These are phyloP conservation scores for Debaryomyces castellii DNA, from an alignment of 805 yeast genomes.

Conservation along the genomic window DNA sequence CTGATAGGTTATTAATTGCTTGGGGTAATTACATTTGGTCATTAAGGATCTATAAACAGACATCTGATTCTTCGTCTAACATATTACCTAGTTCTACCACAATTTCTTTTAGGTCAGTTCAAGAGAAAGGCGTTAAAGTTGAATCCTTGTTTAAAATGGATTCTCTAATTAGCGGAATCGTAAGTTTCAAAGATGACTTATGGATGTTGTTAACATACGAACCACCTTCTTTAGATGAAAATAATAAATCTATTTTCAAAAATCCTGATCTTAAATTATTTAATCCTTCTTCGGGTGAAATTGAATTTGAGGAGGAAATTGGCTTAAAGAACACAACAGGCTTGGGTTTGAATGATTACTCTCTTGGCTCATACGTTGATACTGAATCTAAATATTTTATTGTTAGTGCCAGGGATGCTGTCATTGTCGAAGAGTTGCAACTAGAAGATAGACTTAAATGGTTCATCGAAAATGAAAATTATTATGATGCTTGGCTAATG, in stretches of 20 bases:
- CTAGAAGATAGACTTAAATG: conserved; percentile 70
- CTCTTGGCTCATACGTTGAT: conserved; percentile 55
- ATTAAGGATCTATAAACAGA: conserved; percentile 44
- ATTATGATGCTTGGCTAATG: conserved; percentile 75
- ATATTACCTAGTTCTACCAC: conserved; percentile 55
- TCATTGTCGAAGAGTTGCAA: conserved; percentile 70
- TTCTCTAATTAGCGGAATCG: conserved; percentile 70
- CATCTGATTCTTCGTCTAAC: conserved; percentile 23
- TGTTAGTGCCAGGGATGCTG: conserved; percentile 79
- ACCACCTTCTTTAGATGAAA: conserved; percentile 31
- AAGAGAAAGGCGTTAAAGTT: conserved; percentile 44
- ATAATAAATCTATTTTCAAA: conserved; percentile 22
- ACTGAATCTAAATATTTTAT: conserved; percentile 54
- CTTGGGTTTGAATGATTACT: conserved; percentile 80
- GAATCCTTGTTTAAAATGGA: conserved; percentile 49
- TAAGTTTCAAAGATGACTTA: conserved; percentile 71
- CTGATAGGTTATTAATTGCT: conserved; percentile 67
- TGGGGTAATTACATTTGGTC: conserved; percentile 85
- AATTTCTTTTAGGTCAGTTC: conserved; percentile 47
- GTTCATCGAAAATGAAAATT: conserved; percentile 57
- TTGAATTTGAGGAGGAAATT: conserved; percentile 76
- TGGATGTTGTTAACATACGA: conserved; percentile 59
- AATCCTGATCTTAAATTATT: conserved; percentile 78
- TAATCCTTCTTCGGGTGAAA: conserved; percentile 65
- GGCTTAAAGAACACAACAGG: conserved; percentile 55